Conservation (phyloP, 176 grass and related monocot species). For the Triticum aestivum region DNA sequence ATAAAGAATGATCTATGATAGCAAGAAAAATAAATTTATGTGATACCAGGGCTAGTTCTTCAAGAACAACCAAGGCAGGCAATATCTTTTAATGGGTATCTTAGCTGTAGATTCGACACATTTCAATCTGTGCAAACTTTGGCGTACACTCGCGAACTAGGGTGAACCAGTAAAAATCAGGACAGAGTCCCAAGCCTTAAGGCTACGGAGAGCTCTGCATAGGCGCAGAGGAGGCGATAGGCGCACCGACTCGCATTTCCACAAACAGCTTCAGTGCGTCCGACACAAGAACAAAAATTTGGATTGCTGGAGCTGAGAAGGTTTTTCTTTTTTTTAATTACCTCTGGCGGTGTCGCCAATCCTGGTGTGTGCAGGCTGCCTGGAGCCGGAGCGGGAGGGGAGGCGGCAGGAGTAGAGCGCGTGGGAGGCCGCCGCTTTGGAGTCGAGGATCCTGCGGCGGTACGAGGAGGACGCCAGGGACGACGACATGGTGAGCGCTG, state of each 20-base stretch:
- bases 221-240: no score
- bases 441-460: slow-evolving; percentile 38
- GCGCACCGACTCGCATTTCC: neutral
- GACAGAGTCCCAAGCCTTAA: no score
- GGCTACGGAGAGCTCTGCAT: no score
- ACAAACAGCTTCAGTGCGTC: neutral
- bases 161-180: neutral
- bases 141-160: neutral
- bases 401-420: slow-evolving; percentile 5
- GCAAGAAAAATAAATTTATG: neutral
- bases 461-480: slow-evolving; percentile 32
- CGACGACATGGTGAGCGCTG: neutral
- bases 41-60: neutral
- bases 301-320: neutral
- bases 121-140: neutral
- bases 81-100: neutral
- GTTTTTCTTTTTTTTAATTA: neutral
- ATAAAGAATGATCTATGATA: neutral
- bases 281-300: neutral
- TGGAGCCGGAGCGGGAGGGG: slow-evolving; percentile 29
- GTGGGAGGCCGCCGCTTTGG: slow-evolving; percentile 2
- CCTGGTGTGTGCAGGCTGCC: slow-evolving; percentile 10
- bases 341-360: slow-evolving; percentile 36
- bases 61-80: neutral
- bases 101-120: neutral